Evolutionary conservation across 78 protist species (phyloP).

Genomic region (Trichosphaerium sp.): DNA sequence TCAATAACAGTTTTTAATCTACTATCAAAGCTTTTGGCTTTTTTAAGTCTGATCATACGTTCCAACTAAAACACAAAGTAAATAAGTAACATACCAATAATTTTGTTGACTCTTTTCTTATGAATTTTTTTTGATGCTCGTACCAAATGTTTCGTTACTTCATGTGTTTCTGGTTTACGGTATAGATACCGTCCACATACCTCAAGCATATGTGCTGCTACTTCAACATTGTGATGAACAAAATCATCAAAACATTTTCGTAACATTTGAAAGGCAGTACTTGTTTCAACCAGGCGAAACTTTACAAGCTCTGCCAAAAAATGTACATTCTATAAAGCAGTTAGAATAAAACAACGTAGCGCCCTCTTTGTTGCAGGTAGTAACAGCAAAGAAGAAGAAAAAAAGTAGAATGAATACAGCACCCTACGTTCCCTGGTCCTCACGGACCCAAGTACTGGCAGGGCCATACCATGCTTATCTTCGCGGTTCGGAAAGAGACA

Average conservation of each 20-base stretch:
- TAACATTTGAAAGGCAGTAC: constrained; percentile 28
- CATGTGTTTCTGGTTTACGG: constrained; percentile 37
- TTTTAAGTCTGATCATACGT: constrained; percentile 29
- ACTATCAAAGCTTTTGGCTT: constrained; percentile 25
- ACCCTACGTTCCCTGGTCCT: too few species aligned
- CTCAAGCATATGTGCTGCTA: constrained; percentile 52
- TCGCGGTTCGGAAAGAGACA: too few species aligned
- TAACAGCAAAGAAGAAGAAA: too few species aligned
- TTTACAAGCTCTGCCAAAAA: constrained; percentile 61
- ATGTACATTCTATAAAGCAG: constrained; percentile 5
- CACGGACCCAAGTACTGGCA: too few species aligned
- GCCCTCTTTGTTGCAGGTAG: neutral
- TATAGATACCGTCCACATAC: constrained; percentile 63
- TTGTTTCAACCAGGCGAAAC: constrained; percentile 20
- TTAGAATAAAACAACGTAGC: neutral
- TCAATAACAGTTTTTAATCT: constrained; percentile 23
- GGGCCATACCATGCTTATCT: too few species aligned
- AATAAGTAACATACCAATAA: neutral
- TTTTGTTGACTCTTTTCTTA: neutral
- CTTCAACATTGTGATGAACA: constrained; percentile 41
- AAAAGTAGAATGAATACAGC: too few species aligned
- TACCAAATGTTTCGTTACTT: constrained; percentile 35
- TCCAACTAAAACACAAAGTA: neutral
- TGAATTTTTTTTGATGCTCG: too few species aligned
- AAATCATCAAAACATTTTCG: constrained; percentile 49